Evolutionary conservation across 2,329 filamentous ascomycete species (phyloP), one percentile per base, ranked within the genome.

Genomic region (Paraphoma sp.): DNA sequence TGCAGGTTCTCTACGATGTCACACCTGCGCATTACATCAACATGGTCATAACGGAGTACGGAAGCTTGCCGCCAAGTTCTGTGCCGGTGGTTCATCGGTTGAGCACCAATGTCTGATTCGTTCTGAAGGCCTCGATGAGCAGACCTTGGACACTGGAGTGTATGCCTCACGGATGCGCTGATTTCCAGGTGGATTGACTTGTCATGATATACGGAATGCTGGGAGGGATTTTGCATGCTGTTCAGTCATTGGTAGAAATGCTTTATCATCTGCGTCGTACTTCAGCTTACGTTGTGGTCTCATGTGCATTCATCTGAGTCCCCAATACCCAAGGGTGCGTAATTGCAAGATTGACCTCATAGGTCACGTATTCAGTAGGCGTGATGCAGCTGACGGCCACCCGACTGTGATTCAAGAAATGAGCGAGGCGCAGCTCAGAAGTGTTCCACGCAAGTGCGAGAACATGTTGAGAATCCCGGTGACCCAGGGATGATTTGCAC

Each of bases 11-110:
- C 78, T 97, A 96, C 72, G 95, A 99, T 75, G 91, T 94, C 46
- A 99, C 95, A 1, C 90, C 89, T 12, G 91, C 92, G 4, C 89
- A 92, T 68, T 93, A 92, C 70, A 88, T 98, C 63, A 89, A 91
- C 40, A 90, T 93, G 77, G 89, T 99, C 41, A 87, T 98, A 48
- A 97, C 93, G 3, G 95, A 99, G 79, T 88, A 94, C 73, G 95
- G 94, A 42, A 91, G 87, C 69, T 85, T 96, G 60, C 91, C 93
- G 48, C 91, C 93, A 0, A 93, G 90, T 68, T 93, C 92, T 7
- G 93, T 97, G 42, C 90, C 93, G 10, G 87, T 89, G 46, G 85
- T 90, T 52, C 86, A 90, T 78, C 82, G 88, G 51, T 78, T 88
- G 61, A 77, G 75, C 68, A 77, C 72, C 65, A 74, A 75, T 36